Evolutionary conservation across 2,329 filamentous ascomycete genomes (phyloP), one percentile per base, ranked within the genome.

Genomic region (Whalleya microplaca): DNA sequence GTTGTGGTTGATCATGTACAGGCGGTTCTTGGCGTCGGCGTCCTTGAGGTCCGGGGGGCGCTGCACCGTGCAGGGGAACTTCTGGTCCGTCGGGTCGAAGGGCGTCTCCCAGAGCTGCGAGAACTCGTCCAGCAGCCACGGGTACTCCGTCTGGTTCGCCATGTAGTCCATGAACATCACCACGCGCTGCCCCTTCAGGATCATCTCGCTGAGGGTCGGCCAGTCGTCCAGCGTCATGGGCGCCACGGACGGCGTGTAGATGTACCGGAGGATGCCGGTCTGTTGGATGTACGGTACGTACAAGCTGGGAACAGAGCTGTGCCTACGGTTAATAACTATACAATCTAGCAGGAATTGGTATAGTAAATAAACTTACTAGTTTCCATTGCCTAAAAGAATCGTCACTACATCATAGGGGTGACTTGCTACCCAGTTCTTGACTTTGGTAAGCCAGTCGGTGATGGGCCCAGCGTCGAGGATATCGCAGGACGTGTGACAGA

Each of bases 1-100:
- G 71, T 97, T 97, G 77, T 97, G 93, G 74, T 97, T 97, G 67
- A 89, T 84, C 69, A 96, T 81, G 71, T 93, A 96, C 74, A 96
- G 80, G 43, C 87, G 82, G 27, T 87, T 78, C 55, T 78, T n/a
- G n/a, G 76, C 0, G 84, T 81, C 7, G 84, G 79, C n/a, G 2
- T 80, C 74, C 0, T 71, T 68, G 2, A 96, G 76, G 43, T 83
- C 77, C 0, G 91, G 91, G 0, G 93, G 92, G 0, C 93, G 87
- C 69, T 96, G 85, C 40, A 87, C 80, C 0, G 78, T 86, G 76
- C 93, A 97, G 0, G 92, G 92, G 71, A 96, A 96, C 0, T 73
- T 71, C 47, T 75, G 75, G 69, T 85, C 72, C 16, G 73, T 69
- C 2, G 85, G 92, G 51, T 92, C 90, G 71, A 96, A 97, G 0